Percentiles rank a stretch among this genome's conserved stretches.
These are phyloP conservation scores for Boletus insuetus DNA, from an alignment of 768 basidiomycete genomes.

Conservation along the genomic window DNA sequence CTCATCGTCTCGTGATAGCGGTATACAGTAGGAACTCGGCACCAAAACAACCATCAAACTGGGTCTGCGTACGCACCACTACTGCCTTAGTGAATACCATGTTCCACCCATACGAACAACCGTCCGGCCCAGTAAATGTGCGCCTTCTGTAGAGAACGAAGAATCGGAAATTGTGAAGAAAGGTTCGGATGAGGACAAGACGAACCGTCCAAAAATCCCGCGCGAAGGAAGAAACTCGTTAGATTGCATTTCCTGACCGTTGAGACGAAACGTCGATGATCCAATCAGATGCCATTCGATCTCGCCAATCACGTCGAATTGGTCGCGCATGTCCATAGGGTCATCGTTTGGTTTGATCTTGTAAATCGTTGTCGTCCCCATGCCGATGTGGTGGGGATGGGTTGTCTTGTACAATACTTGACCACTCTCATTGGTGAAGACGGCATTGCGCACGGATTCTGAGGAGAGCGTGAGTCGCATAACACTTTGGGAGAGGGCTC, in stretches of 20 bases:
- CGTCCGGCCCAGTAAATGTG: conserved; percentile 35
- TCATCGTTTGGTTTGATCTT: conserved; percentile 24
- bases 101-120: conserved; percentile 33
- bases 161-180: not conserved
- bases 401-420: conserved; percentile 31
- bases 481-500: not conserved
- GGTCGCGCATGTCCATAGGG: conserved; percentile 25
- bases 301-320: conserved; percentile 31
- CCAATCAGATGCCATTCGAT: conserved; percentile 35
- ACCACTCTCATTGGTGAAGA: conserved; percentile 23
- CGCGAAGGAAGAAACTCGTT: conserved; percentile 22
- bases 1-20: conserved; percentile 22
- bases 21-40: not conserved
- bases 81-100: conserved; percentile 8
- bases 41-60: not conserved
- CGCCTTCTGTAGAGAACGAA: conserved; percentile 15
- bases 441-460: conserved; percentile 20
- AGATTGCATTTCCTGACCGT: conserved; percentile 24
- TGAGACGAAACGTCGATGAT: conserved; percentile 30
- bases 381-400: conserved; percentile 9
- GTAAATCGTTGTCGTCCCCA: conserved; percentile 23
- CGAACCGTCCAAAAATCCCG: conserved; percentile 25
- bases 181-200: not conserved
- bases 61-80: conserved; percentile 13
- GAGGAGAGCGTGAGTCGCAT: conserved; percentile 27